A percentile compares a stretch with the other conserved stretches of the same genome.
These are phyloP conservation scores for Eremothecium coryli DNA, from an alignment of 1,139 yeast genomes.

Conservation along the genomic window DNA sequence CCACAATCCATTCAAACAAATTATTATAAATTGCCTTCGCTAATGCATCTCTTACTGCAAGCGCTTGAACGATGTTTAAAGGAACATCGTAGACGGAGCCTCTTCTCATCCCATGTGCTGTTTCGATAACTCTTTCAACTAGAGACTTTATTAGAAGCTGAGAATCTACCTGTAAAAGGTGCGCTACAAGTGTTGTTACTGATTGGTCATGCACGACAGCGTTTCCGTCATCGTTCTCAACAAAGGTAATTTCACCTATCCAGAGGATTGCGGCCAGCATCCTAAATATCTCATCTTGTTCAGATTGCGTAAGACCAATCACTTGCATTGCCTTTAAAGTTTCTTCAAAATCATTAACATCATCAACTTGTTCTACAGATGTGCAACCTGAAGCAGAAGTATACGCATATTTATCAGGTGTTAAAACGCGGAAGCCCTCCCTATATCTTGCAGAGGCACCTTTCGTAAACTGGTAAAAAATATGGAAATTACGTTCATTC, in stretches of 20 bases:
- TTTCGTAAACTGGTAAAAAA: constrained; percentile 91
- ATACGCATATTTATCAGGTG: constrained; percentile 85
- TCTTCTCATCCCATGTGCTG: constrained; percentile 77
- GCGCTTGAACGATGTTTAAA: constrained; percentile 82
- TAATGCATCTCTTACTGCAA: constrained; percentile 88
- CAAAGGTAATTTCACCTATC: constrained; percentile 87
- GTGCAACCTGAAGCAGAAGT: constrained; percentile 85
- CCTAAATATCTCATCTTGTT: constrained; percentile 85
- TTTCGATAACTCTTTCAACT: constrained; percentile 77
- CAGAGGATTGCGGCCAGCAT: constrained; percentile 79
- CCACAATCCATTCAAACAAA: constrained; percentile 96
- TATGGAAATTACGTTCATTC: constrained; percentile 93
- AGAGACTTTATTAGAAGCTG: constrained; percentile 58
- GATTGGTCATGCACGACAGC: constrained; percentile 73
- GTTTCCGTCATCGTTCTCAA: constrained; percentile 81
- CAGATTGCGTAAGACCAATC: constrained; percentile 71
- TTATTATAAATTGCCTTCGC: constrained; percentile 93
- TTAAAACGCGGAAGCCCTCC: constrained; percentile 78
- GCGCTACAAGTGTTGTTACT: constrained; percentile 90
- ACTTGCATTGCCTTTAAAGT: constrained; percentile 80
- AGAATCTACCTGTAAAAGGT: constrained; percentile 73
- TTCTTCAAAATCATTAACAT: constrained; percentile 64
- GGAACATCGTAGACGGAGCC: constrained; percentile 96
- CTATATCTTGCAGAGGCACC: constrained; percentile 81
- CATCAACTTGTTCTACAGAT: constrained; percentile 79